These are phyloP conservation scores for Candida dajiaensis DNA, from an alignment of 805 yeast genomes.

Conservation along the genomic window DNA sequence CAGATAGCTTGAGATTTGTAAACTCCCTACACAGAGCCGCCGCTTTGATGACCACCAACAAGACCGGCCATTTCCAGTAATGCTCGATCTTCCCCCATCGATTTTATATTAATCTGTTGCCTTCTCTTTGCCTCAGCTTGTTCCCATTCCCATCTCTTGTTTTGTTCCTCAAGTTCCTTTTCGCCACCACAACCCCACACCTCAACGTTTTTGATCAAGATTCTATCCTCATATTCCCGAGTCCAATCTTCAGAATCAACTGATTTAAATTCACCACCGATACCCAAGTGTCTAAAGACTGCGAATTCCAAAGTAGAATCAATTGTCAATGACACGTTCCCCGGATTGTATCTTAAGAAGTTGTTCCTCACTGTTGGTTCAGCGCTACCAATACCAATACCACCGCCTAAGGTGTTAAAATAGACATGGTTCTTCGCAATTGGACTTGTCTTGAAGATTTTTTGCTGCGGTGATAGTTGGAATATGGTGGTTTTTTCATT, in stretches of 20 bases:
- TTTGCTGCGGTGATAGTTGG: slow-evolving; percentile 63
- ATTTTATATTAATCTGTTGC: slow-evolving; percentile 58
- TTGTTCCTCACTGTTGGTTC: slow-evolving; percentile 54
- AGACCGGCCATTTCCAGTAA: slow-evolving; percentile 78
- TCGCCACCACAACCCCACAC: slow-evolving; percentile 90
- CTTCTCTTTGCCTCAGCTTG: slow-evolving; percentile 77
- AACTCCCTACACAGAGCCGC: slow-evolving; percentile 45
- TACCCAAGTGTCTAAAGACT: slow-evolving; percentile 62
- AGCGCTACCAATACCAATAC: slow-evolving; percentile 73
- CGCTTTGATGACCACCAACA: slow-evolving; percentile 40
- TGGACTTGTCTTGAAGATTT: slow-evolving; percentile 38
- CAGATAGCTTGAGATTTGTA: no score
- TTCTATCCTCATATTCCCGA: slow-evolving; percentile 57
- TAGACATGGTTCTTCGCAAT: slow-evolving; percentile 42
- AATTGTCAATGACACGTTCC: slow-evolving; percentile 72
- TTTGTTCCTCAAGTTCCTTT: slow-evolving; percentile 71
- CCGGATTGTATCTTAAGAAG: slow-evolving; percentile 48
- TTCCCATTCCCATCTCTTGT: slow-evolving; percentile 86
- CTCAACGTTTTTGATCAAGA: slow-evolving; percentile 69
- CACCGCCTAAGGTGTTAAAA: slow-evolving; percentile 70
- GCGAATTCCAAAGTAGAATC: slow-evolving; percentile 80
- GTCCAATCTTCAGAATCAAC: slow-evolving; percentile 22
- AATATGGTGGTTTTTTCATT: slow-evolving; percentile 49
- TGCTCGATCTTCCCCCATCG: slow-evolving; percentile 77
- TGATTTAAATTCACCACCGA: slow-evolving; percentile 43